These are phyloP conservation scores for Torulaspora microellipsoides DNA, from an alignment of 805 yeast species.

Conservation along the genomic window DNA sequence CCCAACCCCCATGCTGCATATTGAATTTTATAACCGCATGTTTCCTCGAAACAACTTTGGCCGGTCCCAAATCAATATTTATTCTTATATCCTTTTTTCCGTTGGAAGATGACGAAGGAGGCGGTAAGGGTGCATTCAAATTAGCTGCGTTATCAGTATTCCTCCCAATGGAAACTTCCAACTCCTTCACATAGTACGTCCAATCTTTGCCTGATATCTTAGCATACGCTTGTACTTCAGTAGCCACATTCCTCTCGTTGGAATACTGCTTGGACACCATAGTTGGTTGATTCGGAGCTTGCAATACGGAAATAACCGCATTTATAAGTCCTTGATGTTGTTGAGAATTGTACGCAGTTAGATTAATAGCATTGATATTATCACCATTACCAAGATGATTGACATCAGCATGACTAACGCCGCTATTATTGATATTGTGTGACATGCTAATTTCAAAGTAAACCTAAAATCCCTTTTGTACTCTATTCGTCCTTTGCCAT, in stretches of 20 bases:
- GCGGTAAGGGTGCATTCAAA: not conserved
- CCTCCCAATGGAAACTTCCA: slow-evolving; percentile 80
- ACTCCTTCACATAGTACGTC: slow-evolving; percentile 87
- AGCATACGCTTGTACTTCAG: slow-evolving; percentile 96
- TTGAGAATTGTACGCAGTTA: slow-evolving; percentile 19
- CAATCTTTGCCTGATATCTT: slow-evolving; percentile 89
- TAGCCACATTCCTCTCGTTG: slow-evolving; percentile 58
- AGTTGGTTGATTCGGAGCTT: slow-evolving; percentile 69
- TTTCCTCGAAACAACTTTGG: slow-evolving; percentile 89
- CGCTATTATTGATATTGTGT: slow-evolving; percentile 5
- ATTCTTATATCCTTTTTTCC: slow-evolving; percentile 24
- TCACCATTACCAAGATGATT: slow-evolving; percentile 1
- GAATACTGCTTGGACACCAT: slow-evolving; percentile 68
- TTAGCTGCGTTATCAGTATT: slow-evolving; percentile 45
- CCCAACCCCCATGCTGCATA: slow-evolving; percentile 75
- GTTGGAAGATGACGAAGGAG: slow-evolving; percentile 18
- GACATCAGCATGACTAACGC: not conserved
- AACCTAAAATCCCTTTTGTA: too few species aligned
- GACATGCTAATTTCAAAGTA: slow-evolving; percentile 1
- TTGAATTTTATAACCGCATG: slow-evolving; percentile 86
- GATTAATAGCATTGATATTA: slow-evolving; percentile 4
- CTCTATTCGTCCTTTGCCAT: too few species aligned
- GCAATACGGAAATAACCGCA: slow-evolving; percentile 65
- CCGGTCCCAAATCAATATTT: slow-evolving; percentile 90
- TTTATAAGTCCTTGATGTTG: slow-evolving; percentile 55